Evolutionary conservation across 2,329 filamentous ascomycete species (phyloP), one percentile per base, ranked within the genome.

Genomic region (Albifimbria verrucaria): DNA sequence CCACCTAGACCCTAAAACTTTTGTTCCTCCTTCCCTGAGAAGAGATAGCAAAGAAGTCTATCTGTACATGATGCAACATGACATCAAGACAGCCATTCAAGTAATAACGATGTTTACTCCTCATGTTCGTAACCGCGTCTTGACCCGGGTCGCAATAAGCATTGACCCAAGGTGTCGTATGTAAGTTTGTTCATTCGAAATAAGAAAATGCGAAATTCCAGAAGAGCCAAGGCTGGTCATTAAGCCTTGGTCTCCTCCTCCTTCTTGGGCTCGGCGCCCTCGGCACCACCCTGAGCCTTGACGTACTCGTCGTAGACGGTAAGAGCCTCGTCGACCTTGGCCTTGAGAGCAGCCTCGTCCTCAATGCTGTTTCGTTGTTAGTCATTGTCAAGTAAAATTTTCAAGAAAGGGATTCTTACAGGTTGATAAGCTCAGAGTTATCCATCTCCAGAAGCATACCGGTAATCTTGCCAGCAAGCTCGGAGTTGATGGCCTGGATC

Each of bases 391-490:
- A 9, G 20, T 68, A 53, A 60, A 50, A 9, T 48, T 52, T 44
- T 55, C 12, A n/a, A 25, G 25, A 15, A 46, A 26, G 21, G 10
- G 3, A 7, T 23, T 90, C 92, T 90, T 88, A 96, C 90, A 99
- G 84, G 77, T 90, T 90, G 69, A 99, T 83, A 65, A 99, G 81
- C 80, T 99, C 94, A 53, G 81, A 72, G 77, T 97, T 97, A 67
- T 97, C 94, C 94, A 99, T 99, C 84, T 99, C 94, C 66, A 99
- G 78, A 66, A 99, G 88, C 94, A 99, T 99, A 77, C 94, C 94
- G 57, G 94, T 99, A 74, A 99, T 97, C 87, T 99, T 99, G 71
- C 94, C 94, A 58, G 94, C 94, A 67, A 99, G 82, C 66, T 97
- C 92, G 55, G 92, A 89, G 80, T 99, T 94, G 76, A 96, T 87